Evolutionary conservation across 208 protist species (phyloP), one percentile per base, ranked within the genome.

Genomic region (Balamuthia mandrillaris): DNA sequence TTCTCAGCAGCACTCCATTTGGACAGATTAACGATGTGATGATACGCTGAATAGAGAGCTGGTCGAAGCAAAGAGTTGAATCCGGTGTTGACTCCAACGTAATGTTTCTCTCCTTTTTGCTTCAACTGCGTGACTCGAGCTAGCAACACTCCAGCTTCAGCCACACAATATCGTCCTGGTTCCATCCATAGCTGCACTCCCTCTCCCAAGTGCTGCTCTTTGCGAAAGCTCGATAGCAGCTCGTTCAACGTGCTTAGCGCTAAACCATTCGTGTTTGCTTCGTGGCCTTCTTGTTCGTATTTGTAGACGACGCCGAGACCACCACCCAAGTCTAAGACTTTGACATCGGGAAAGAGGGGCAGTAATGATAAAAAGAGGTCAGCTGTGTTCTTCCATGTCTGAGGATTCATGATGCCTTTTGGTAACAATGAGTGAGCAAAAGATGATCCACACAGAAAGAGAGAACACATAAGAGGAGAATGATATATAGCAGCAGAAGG

Each of bases 11-110:
- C 21, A 21, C 58, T 39, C 10, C 51, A 33, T 12, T 31, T 18
- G 7, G 84, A 87, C 14, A 87, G 77, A 35, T 87, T 87, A 18
- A 87, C 84, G 37, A 87, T 87, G 24, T 87, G 45, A n/a, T 87
- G 84, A 72, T 85, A 39, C 7, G 84, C 84, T 9, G 33, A 42
- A 37, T 87, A 87, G 18, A 87, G 42, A 24, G 51, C 51, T 10
- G 84, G 84, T 3, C 84, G 29, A 24, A 87, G 49, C 3, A 87
- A 75, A 9, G 74, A 58, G 39, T 87, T 85, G 31, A 87, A 75
- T 5, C 84, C 84, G 5, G 84, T 72, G 37, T 87, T 37, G 18
- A 87, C 74, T 18, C 81, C 75, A 27, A 82, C 41, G 56, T 82
- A 82, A 41, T 61, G 42, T 33, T 47, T 58, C 21, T 14, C 21